phyloP scores from a whole-genome alignment of 108 stramenopile genomes.

The Cyclotella distinguenda region DNA sequence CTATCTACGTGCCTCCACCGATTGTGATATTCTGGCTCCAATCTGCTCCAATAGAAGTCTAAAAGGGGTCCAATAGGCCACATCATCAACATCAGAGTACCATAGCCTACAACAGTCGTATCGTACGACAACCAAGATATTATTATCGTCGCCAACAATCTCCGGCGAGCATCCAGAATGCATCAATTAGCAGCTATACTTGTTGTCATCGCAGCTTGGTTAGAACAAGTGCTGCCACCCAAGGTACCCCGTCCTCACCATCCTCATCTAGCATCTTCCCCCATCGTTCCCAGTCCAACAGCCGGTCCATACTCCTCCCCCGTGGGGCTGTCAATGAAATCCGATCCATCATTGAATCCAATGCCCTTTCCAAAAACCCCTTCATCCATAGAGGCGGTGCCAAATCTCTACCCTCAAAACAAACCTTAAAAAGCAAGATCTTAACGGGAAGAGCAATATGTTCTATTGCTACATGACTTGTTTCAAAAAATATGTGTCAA shows the following conservation, averaged over 20 bases:
- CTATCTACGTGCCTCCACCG: no score
- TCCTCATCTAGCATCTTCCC: constrained; percentile 8
- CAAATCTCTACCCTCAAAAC: neutral
- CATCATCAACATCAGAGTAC: no score
- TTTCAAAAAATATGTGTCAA: no score
- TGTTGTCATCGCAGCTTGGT: neutral
- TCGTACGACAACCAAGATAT: no score
- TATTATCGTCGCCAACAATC: no score
- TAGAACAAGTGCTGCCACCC: neutral
- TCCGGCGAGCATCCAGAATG: no score
- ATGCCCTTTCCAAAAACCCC: neutral
- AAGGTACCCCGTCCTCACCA: neutral
- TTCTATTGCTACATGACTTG: no score
- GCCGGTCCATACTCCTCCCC: constrained; percentile 3
- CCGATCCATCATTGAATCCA: constrained; percentile 22
- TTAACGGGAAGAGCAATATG: no score
- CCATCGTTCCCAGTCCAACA: constrained; percentile 5
- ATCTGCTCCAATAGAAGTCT: no score
- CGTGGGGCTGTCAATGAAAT: constrained; percentile 28
- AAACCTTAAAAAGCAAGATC: neutral
- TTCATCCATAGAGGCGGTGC: neutral
- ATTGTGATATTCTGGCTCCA: no score
- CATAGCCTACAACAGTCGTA: no score
- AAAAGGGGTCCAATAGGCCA: no score
- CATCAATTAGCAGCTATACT: neutral